Percentiles rank a stretch among this genome's conserved stretches.
These are phyloP conservation scores for Periconia digitata DNA, from an alignment of 2,329 filamentous ascomycete species.

Conservation along the genomic window DNA sequence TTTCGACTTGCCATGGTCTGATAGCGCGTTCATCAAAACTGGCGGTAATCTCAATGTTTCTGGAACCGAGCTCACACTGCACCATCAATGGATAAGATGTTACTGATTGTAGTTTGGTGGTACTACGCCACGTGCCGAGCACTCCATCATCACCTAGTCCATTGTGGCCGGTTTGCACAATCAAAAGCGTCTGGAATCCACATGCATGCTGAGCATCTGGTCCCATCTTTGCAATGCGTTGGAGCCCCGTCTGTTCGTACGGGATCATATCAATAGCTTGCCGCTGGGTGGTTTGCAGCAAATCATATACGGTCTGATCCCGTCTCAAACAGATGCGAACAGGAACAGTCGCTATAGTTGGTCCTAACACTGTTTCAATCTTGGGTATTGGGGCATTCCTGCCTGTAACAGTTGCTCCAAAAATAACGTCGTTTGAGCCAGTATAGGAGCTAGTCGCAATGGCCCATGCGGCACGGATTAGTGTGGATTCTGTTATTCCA, in stretches of 20 bases:
- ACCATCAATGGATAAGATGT: not conserved
- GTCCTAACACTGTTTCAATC: slow-evolving; percentile 44
- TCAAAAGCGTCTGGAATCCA: not conserved
- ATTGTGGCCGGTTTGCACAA: not conserved
- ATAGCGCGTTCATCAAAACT: no score
- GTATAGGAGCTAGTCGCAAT: slow-evolving; percentile 24
- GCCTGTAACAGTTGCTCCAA: slow-evolving; percentile 43
- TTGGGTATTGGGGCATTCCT: slow-evolving; percentile 40
- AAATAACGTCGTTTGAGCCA: slow-evolving; percentile 36
- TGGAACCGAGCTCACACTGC: no score
- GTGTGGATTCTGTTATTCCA: not conserved
- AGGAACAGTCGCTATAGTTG: slow-evolving; percentile 45
- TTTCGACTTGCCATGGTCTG: no score
- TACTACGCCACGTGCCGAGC: no score
- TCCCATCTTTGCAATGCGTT: not conserved
- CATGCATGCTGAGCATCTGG: not conserved
- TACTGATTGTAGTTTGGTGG: not conserved
- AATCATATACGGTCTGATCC: not conserved
- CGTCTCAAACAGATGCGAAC: not conserved
- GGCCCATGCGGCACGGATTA: slow-evolving; percentile 32
- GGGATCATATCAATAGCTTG: not conserved
- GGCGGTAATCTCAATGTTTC: no score
- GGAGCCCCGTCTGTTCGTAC: not conserved
- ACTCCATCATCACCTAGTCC: not conserved
- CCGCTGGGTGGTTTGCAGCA: not conserved